Conservation (phyloP, 768 basidiomycete species). For the Termitomyces sp. region DNA sequence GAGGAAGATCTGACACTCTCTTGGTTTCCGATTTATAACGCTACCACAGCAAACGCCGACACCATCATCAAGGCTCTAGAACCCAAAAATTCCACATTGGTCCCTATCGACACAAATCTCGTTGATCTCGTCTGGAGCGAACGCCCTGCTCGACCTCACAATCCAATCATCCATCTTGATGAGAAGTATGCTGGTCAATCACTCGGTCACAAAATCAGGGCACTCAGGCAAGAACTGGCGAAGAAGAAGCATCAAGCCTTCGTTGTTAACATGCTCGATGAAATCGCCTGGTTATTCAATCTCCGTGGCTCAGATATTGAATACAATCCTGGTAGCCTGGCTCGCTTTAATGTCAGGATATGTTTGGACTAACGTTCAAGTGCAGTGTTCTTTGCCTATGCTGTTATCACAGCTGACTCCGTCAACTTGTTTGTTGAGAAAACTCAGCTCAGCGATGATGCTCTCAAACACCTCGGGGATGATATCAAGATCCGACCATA, state of each 20-base stretch:
- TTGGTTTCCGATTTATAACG: neutral
- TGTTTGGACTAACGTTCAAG: neutral
- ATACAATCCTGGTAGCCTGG: conserved; percentile 53
- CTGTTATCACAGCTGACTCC: conserved; percentile 58
- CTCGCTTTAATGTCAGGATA: neutral
- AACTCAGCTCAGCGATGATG: conserved; percentile 39
- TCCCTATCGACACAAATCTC: conserved; percentile 64
- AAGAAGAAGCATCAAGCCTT: conserved; percentile 65
- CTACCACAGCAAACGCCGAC: conserved; percentile 55
- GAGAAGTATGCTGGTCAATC: conserved; percentile 73
- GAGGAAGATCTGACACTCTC: conserved; percentile 7
- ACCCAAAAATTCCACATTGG: conserved; percentile 50
- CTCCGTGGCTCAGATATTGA: conserved; percentile 89
- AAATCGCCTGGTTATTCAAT: conserved; percentile 93
- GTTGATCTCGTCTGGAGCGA: conserved; percentile 79
- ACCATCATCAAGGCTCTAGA: conserved; percentile 52
- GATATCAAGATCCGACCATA: conserved; percentile 70
- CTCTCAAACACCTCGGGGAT: conserved; percentile 42
- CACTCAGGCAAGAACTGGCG: conserved; percentile 57
- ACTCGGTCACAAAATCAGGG: conserved; percentile 59
- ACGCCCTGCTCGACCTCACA: conserved; percentile 64
- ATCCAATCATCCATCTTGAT: conserved; percentile 62
- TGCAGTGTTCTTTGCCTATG: conserved; percentile 89
- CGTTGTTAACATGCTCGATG: conserved; percentile 87
- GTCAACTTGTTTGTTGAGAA: conserved; percentile 69